Conservation (phyloP, 192 early-diverging fungal genomes). For the Podila minutissima region DNA sequence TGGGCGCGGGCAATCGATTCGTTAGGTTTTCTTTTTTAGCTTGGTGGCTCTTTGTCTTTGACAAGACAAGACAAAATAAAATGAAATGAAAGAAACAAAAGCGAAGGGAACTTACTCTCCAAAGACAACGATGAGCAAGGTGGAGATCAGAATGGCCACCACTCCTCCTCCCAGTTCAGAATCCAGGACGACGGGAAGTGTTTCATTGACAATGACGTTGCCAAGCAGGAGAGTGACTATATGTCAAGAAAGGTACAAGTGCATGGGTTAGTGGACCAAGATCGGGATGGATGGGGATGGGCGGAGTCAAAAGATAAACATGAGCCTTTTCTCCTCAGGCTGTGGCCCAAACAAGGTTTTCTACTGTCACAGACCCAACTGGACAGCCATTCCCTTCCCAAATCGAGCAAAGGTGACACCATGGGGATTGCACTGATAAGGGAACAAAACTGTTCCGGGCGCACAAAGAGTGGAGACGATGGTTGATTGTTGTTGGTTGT, state of each 20-base stretch:
- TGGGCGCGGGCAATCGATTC: not conserved
- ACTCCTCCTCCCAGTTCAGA: conserved; percentile 80
- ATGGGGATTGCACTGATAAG: not conserved
- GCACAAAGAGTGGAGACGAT: no score
- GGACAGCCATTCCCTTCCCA: not conserved
- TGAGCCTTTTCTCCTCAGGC: not conserved
- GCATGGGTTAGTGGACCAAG: not conserved
- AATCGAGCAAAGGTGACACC: not conserved
- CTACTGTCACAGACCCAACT: not conserved
- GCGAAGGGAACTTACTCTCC: conserved; percentile 75
- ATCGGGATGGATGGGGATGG: not conserved
- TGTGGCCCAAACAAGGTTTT: not conserved
- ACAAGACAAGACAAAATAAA: not conserved
- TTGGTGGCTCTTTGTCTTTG: not conserved
- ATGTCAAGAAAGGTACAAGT: no score
- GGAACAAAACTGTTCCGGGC: conserved; percentile 3
- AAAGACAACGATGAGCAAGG: conserved; percentile 91
- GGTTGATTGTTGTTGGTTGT: no score
- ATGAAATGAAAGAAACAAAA: not conserved
- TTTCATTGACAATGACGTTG: conserved; percentile 97
- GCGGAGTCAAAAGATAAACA: not conserved
- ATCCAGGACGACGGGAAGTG: conserved; percentile 87
- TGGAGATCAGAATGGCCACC: conserved; percentile 88
- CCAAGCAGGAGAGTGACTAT: conserved; percentile 87
- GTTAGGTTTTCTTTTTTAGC: not conserved